Evolutionary conservation across 1,284 basidiomycete genomes (phyloP), one percentile per base, ranked within the genome.

Genomic region (Sporisorium graminicola): DNA sequence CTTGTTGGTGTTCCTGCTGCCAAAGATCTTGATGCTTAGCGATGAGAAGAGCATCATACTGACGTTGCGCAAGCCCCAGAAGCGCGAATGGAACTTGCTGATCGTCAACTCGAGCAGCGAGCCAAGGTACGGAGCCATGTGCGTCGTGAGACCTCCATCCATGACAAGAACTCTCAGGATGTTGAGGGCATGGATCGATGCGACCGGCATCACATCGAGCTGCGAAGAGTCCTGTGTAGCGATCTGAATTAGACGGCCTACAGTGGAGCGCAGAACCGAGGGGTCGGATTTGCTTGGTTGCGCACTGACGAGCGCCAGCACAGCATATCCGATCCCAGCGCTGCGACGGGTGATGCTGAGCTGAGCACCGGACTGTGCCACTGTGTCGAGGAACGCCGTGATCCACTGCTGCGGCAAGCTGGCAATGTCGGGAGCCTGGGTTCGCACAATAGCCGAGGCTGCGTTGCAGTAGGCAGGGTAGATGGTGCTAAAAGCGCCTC

Each of bases 61-160:
- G 50, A 82, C 86, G 65, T 86, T 86, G 51, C 86, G 84, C 33
- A 85, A 68, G 53, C 82, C 80, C 86, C 86, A 86, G 72, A 80
- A 79, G 14, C 75, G 57, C 16, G 85, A 86, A 29, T 68, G 76
- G 68, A 86, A 86, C 42, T 81, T 75, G 31, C 78, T 67, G 61
- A 86, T 82, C 13, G 84, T 78, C 24, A 86, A 43, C 22, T 81
- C 68, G 46, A 86, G 82, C 27, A 82, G 78, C 16, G 77, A 58
- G 24, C 84, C 85, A 27, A 84, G 65, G 24, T 75, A 74, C 14
- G 64, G 49, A 10, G 68, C 49, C 71, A 84, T 74, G 44, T 61
- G 54, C 8, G 66, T 59, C 9, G 80, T 70, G 46, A 84, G 62
- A 3, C 59, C 54, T 35, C 78, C 75, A 53, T 84, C 83, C 65